Evolutionary conservation across 108 stramenopile genomes (phyloP), one percentile per base, ranked within the genome.

Genomic region (Cyclostephanos invisitatus): DNA sequence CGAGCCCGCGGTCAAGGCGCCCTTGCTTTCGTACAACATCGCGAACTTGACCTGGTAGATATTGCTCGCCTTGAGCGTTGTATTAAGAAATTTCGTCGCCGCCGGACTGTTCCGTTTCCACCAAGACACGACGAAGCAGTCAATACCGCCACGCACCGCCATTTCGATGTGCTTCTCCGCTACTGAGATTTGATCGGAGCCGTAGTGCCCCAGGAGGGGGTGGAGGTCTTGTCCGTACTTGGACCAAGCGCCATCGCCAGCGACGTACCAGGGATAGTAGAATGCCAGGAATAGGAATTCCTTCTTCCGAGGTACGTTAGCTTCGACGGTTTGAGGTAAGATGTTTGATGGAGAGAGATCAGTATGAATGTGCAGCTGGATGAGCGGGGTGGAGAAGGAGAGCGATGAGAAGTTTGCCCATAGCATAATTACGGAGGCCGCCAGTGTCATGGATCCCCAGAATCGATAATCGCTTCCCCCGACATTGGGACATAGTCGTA

Each of bases 211-310:
- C 60, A 77, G 59, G 38, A 71, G 50, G 9, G 75, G 75, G 7
- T 17, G 29, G 29, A 56, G 63, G n/a, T 63, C 46, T 22, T 59
- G 62, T 28, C 37, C 69, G 42, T 77, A 69, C 6, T 55, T 55
- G 27, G 51, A 56, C 75, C 75, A 77, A 40, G 11, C 7, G 10
- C 11, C 11, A 55, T 64, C 69, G 25, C 47, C 75, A 7, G 32
- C 17, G 17, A 38, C 22, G 40, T 77, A 77, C 75, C 75, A 77
- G 17, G 68, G 68, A 55, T 77, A 77, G 24, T 77, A 77, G 42
- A 70, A 77, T 27, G 75, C 69, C 37, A 70, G 40, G 44, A 57
- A 61, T 40, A 40, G 3, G 40, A 40, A 40, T 11, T 40, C 10
- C 40, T 40, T 40, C 9, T 8, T 11, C 7, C 0, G 40, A 40